Evolutionary conservation across 169 alveolate genomes (phyloP).

Genomic region (Plasmodium inui): DNA sequence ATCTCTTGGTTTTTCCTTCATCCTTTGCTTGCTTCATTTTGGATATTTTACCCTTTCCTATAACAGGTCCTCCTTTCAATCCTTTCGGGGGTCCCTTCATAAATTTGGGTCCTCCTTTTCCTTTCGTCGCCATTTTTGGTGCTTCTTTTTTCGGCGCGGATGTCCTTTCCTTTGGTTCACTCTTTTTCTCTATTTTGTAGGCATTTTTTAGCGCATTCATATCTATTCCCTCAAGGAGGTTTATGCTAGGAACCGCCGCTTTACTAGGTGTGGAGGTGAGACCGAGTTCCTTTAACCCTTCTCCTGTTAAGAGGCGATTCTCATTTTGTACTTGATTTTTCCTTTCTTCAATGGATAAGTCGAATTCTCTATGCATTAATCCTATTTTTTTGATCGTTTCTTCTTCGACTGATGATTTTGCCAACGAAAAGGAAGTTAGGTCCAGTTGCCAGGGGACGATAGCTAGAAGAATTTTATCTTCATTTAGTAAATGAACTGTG

Average conservation of each 20-base stretch:
- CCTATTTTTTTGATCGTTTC: slow-evolving; percentile 64
- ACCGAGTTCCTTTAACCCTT: slow-evolving; percentile 83
- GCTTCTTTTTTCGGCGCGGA: slow-evolving; percentile 71
- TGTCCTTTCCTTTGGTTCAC: slow-evolving; percentile 70
- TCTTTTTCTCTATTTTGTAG: slow-evolving; percentile 77
- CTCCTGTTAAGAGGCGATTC: slow-evolving; percentile 81
- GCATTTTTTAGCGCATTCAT: slow-evolving; percentile 78
- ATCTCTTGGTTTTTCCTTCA: slow-evolving; percentile 89
- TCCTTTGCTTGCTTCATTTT: slow-evolving; percentile 75
- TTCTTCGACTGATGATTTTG: slow-evolving; percentile 77
- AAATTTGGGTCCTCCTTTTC: slow-evolving; percentile 76
- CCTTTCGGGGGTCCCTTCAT: slow-evolving; percentile 86
- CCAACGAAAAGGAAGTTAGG: slow-evolving; percentile 57
- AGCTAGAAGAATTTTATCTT: slow-evolving; percentile 27
- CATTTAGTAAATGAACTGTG: slow-evolving; percentile 55
- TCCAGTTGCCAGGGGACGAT: slow-evolving; percentile 74
- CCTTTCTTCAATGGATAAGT: slow-evolving; percentile 56
- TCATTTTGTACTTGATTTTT: slow-evolving; percentile 68
- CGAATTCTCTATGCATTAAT: slow-evolving; percentile 24
- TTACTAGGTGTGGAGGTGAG: slow-evolving; percentile 54
- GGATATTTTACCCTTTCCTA: slow-evolving; percentile 75
- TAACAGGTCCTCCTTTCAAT: slow-evolving; percentile 75
- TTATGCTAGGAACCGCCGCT: neutral
- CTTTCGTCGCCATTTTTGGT: slow-evolving; percentile 73
- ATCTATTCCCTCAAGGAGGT: slow-evolving; percentile 77